Evolutionary conservation across 306 rosid species (phyloP).

Genomic region (Quercus mongolica): DNA sequence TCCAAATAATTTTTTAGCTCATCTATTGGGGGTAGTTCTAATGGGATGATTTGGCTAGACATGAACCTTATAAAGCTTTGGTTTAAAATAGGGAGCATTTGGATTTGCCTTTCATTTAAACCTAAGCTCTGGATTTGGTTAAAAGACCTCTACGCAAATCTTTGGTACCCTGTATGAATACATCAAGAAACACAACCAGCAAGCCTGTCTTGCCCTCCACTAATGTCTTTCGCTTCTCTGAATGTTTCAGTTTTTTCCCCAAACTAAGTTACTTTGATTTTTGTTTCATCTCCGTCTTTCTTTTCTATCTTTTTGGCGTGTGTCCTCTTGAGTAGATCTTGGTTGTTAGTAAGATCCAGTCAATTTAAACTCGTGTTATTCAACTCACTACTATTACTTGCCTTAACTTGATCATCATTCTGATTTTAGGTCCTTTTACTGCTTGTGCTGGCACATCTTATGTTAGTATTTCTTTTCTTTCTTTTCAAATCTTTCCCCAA

Average conservation of each 20-base stretch:
- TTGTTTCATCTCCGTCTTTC: too few relatives aligned
- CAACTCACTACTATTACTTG: slow-evolving; percentile 54
- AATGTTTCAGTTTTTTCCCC: too few relatives aligned
- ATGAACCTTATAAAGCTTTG: not conserved
- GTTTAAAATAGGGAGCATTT: not conserved
- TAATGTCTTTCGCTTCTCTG: too few relatives aligned
- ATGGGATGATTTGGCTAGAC: not conserved
- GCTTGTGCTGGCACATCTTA: not conserved
- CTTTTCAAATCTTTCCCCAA: not conserved
- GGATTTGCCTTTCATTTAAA: not conserved
- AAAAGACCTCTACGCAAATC: too few relatives aligned
- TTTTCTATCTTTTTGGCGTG: too few relatives aligned
- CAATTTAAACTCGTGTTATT: slow-evolving; percentile 54
- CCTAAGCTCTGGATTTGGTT: not conserved
- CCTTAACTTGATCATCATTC: slow-evolving; percentile 43
- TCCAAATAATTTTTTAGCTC: not conserved
- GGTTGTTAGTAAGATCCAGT: slow-evolving; percentile 15
- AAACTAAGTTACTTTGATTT: too few relatives aligned
- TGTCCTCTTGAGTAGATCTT: slow-evolving; percentile 57
- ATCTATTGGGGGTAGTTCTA: not conserved
- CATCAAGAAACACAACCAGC: too few relatives aligned
- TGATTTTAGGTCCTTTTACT: slow-evolving; percentile 59
- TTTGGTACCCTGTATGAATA: too few relatives aligned
- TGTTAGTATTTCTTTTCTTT: too few relatives aligned
- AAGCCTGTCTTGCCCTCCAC: too few relatives aligned